Percentiles rank a stretch among this genome's conserved stretches.
These are phyloP conservation scores for Aspergillus baeticus DNA, from an alignment of 495 filamentous ascomycete genomes.

Conservation along the genomic window DNA sequence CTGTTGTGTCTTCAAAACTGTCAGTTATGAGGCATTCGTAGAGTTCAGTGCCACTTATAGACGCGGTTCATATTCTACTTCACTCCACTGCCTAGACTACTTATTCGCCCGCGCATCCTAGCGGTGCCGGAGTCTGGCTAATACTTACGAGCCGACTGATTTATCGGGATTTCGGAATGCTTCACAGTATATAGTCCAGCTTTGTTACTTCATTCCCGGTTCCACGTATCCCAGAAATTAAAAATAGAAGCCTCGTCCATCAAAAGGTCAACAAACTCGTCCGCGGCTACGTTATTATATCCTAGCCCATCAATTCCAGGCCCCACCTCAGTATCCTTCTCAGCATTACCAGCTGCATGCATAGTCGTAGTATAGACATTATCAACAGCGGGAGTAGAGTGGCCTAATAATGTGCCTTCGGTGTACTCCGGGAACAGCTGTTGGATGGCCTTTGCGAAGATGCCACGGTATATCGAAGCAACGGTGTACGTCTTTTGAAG, in stretches of 20 bases:
- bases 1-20: too few relatives aligned
- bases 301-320: background rate
- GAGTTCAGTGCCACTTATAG: too few relatives aligned
- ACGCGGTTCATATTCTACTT: too few relatives aligned
- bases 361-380: background rate
- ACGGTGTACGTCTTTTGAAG: slow-evolving; percentile 35
- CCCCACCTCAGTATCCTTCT: background rate
- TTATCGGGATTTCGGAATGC: too few relatives aligned
- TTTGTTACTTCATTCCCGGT: too few relatives aligned
- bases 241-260: slow-evolving; percentile 31
- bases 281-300: background rate
- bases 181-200: too few relatives aligned
- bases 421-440: slow-evolving; percentile 25
- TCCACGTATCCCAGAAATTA: slow-evolving; percentile 29
- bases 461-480: slow-evolving; percentile 32
- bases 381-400: background rate
- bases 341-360: background rate
- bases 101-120: too few relatives aligned
- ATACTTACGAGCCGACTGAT: too few relatives aligned
- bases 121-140: too few relatives aligned
- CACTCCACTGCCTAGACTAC: too few relatives aligned
- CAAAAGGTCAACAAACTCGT: slow-evolving; percentile 25
- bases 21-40: too few relatives aligned
- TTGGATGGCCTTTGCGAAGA: slow-evolving; percentile 33
- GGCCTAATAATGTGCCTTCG: background rate